Evolutionary conservation across 768 basidiomycete genomes (phyloP), one percentile per base, ranked within the genome.

Genomic region (Xerocomellus dryophilus): DNA sequence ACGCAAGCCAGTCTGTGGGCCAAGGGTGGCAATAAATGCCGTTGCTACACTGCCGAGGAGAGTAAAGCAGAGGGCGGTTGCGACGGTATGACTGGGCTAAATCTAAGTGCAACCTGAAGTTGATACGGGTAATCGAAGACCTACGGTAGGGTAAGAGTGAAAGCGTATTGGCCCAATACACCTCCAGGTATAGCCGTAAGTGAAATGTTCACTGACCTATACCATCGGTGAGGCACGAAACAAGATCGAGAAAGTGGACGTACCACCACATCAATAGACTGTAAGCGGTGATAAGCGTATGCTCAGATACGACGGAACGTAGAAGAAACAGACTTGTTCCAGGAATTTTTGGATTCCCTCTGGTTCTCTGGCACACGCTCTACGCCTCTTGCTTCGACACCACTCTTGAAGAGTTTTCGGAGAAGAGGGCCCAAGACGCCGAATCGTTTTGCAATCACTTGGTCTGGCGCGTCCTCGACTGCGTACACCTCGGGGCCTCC

Each of bases 381-480:
- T 7, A 82, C 76, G 18, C 81, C 81, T 63, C 78, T 68, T 5
- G 79, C 79, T 63, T 82, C 81, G 18, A 82, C 77, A 41, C 79
- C 80, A 50, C 67, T 75, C 15, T 71, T 66, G 61, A 81, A 80
- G 14, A 80, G 66, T 60, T 63, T 74, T 40, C 65, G 61, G 21
- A 78, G 62, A 35, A 73, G 35, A 5, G 68, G 69, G 1, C 68
- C 70, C 32, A 70, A 51, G 31, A 41, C 50, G 25, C 69, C 64
- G 45, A 71, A 76, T 14, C 71, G 64, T 20, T 58, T 57, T 18
- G 58, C 62, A 23, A 74, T 65, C 11, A 58, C 63, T 39, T 57
- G 38, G 34, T 71, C 70, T 0, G 63, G 73, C 2, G 65, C 60
- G 23, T 55, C 61, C 32, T 73, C 73, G 21, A 47, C 44, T 11